phyloP scores from a whole-genome alignment of 2,329 filamentous ascomycete species.

The Neonectria hederae region DNA sequence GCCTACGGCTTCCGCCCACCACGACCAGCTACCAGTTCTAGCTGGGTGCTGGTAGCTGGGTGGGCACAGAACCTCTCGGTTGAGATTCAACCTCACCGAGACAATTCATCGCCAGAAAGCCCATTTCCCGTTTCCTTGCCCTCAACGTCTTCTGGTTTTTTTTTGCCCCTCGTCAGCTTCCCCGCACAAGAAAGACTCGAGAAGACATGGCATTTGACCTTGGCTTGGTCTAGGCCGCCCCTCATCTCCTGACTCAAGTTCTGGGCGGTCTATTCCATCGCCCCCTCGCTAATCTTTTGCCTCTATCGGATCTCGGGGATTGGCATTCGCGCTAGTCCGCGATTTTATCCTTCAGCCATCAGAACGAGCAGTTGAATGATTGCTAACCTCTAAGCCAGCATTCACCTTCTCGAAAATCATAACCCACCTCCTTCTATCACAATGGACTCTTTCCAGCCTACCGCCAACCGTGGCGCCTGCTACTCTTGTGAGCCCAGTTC shows the following conservation, averaged over 20 bases:
- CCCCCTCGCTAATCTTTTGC: slow-evolving; percentile 41
- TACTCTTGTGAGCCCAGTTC: slow-evolving; percentile 59
- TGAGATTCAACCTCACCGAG: slow-evolving; percentile 2
- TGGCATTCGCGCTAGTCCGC: slow-evolving; percentile 28
- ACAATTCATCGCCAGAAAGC: slow-evolving; percentile 6
- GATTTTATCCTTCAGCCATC: slow-evolving; percentile 13
- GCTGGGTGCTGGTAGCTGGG: slow-evolving; percentile 29
- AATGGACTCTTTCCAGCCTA: slow-evolving; percentile 56
- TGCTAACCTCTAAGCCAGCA: slow-evolving; percentile 26
- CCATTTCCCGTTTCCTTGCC: slow-evolving; percentile 2
- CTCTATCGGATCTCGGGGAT: slow-evolving; percentile 40
- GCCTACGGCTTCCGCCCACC: slow-evolving; percentile 37
- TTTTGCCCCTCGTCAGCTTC: slow-evolving; percentile 14
- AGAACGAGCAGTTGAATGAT: slow-evolving; percentile 9
- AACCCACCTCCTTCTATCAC: slow-evolving; percentile 31
- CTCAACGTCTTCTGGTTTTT: slow-evolving; percentile 11
- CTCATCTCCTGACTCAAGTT: slow-evolving; percentile 22
- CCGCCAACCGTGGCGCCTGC: slow-evolving; percentile 55
- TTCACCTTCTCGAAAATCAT: slow-evolving; percentile 22
- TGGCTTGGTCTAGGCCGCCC: slow-evolving; percentile 18
- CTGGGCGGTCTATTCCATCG: slow-evolving; percentile 13
- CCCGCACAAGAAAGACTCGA: slow-evolving; percentile 3
- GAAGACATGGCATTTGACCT: background rate
- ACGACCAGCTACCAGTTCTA: background rate
- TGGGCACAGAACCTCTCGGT: slow-evolving; percentile 27